These are phyloP conservation scores for Myrica gale DNA, from an alignment of 306 rosid species.

Conservation along the genomic window DNA sequence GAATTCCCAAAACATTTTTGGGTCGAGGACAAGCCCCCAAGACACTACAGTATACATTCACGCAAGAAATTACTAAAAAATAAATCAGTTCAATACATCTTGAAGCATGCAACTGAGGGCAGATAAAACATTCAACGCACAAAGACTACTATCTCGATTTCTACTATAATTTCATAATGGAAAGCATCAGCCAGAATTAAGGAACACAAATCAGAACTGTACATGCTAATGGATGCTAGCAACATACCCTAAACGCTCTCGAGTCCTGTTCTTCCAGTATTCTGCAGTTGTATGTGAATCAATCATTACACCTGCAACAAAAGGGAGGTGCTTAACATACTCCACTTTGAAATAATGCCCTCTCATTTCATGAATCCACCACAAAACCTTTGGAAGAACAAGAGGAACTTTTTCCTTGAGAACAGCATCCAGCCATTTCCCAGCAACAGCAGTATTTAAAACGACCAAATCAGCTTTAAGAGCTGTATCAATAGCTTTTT, in stretches of 20 bases:
- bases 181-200: not conserved
- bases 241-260: slow-evolving; percentile 68
- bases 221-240: not conserved
- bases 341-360: slow-evolving; percentile 96
- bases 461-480: slow-evolving; percentile 79
- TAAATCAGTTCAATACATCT: not conserved
- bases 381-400: slow-evolving; percentile 91
- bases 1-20: no score
- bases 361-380: slow-evolving; percentile 99
- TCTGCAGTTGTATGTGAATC: slow-evolving; percentile 89
- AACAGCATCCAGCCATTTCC: slow-evolving; percentile 93
- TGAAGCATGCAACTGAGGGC: not conserved
- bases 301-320: slow-evolving; percentile 97
- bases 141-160: not conserved
- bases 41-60: not conserved
- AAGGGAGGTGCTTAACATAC: slow-evolving; percentile 98
- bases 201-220: not conserved
- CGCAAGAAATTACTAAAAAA: not conserved
- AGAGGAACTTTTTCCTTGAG: slow-evolving; percentile 68
- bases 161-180: not conserved
- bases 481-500: slow-evolving; percentile 69
- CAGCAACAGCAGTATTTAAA: slow-evolving; percentile 95
- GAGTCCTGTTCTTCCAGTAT: slow-evolving; percentile 89
- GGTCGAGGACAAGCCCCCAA: not conserved
- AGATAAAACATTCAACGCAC: not conserved